phyloP scores from a whole-genome alignment of 371 early-diverging fungal species.

The Actinomortierella wolfii region DNA sequence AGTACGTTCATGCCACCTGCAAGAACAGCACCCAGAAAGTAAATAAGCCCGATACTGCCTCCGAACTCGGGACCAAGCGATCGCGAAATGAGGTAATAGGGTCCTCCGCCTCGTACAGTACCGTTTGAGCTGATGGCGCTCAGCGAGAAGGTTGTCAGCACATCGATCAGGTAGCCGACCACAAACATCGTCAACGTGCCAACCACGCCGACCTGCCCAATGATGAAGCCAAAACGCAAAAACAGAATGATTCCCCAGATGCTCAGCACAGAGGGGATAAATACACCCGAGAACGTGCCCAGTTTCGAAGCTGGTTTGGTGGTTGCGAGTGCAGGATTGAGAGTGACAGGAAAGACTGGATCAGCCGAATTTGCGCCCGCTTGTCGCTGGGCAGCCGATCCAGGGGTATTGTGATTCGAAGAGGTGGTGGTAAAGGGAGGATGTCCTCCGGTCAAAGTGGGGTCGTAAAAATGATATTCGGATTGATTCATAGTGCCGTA shows the following conservation, averaged over 20 bases:
- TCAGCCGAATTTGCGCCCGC: background rate
- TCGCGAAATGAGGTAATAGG: conserved; percentile 76
- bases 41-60: conserved; percentile 72
- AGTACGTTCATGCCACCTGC: conserved; percentile 64
- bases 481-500: no score
- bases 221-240: conserved; percentile 63
- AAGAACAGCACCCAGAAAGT: conserved; percentile 64
- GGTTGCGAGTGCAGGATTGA: conserved; percentile 35
- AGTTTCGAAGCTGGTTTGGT: conserved; percentile 49
- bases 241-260: conserved; percentile 72
- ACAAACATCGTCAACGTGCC: conserved; percentile 61
- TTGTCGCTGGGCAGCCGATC: no score
- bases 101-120: conserved; percentile 69
- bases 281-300: conserved; percentile 68
- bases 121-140: conserved; percentile 79
- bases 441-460: no score
- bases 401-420: background rate
- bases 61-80: conserved; percentile 80
- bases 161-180: conserved; percentile 59
- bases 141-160: conserved; percentile 69
- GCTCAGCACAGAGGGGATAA: conserved; percentile 59
- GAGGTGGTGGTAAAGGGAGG: no score
- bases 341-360: conserved; percentile 28
- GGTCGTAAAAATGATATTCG: no score
- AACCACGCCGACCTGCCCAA: conserved; percentile 62